Evolutionary conservation across 805 yeast species (phyloP), one percentile per base, ranked within the genome.

Genomic region (Zygosaccharomyces lentus): DNA sequence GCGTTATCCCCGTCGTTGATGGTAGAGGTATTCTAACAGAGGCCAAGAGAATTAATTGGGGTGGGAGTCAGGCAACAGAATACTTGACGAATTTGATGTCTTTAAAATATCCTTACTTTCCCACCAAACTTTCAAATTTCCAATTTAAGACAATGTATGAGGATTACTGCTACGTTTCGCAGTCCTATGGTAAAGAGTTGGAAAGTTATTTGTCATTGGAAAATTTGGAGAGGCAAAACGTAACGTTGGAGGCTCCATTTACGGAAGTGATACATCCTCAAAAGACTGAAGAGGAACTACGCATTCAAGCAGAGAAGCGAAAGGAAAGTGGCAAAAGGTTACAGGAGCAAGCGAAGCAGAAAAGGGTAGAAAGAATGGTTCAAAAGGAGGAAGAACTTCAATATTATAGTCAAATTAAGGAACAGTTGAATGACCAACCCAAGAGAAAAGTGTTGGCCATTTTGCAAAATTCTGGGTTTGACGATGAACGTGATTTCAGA

Each of bases 21-120:
- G 88, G 89, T 0, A 69, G 70, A 44, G 90, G 95, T 0, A 53
- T 81, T 2, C 63, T 87, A 45, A 68, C 76, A 23, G 83, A 82
- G 47, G 71, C 89, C 7, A 89, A 88, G 58, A 73, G 98, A 58
- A 78, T 93, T 31, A 88, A 87, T 60, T 87, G 93, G 87, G 98
- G 98, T 49, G 98, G 96, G 9, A 77, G 78, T 50, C 85, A 78
- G 36, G 76, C 90, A 1, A 77, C 75, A 25, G 78, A 75, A 32
- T 90, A 75, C 55, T 62, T 93, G 59, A 76, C 74, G 47, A 76
- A 73, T 53, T 73, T 84, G 29, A 66, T 93, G 40, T 74, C 81
- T 1, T 71, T 93, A 58, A 93, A 93, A 63, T 93, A 93, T 65
- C 98, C 99, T 1, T 84, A 80, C 55, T 93, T 90, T 64, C 98